Percentiles rank a stretch among this genome's conserved stretches.
Conservation (phyloP, 2,329 filamentous ascomycete genomes). For the Calonectria henricotiae region DNA sequence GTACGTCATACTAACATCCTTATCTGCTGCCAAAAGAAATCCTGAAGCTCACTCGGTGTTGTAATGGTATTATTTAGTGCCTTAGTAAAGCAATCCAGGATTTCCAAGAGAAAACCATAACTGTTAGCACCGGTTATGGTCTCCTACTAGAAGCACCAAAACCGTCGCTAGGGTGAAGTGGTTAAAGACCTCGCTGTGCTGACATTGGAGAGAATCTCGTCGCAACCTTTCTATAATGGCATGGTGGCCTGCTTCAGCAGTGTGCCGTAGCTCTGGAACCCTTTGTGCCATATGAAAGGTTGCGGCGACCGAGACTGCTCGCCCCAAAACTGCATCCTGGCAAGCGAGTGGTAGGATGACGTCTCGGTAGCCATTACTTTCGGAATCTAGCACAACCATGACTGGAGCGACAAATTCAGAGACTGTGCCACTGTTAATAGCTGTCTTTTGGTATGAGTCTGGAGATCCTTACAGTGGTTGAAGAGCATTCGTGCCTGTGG, state of each 20-base stretch:
- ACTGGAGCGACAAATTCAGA: slow-evolving; percentile 58
- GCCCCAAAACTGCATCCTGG: slow-evolving; percentile 56
- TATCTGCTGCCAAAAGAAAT: slow-evolving; percentile 55
- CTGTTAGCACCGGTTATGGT: slow-evolving; percentile 61
- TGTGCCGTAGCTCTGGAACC: slow-evolving; percentile 52
- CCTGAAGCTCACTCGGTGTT: slow-evolving; percentile 41
- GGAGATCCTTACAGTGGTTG: slow-evolving; percentile 53
- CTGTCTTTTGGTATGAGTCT: fast-evolving
- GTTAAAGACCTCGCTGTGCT: slow-evolving; percentile 56
- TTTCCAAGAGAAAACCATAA: slow-evolving; percentile 57
- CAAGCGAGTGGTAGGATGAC: slow-evolving; percentile 60
- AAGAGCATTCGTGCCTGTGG: slow-evolving; percentile 57
- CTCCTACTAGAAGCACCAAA: slow-evolving; percentile 60
- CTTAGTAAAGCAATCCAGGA: slow-evolving; percentile 55
- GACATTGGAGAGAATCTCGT: slow-evolving; percentile 52
- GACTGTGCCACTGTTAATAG: slow-evolving; percentile 47
- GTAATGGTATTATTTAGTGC: slow-evolving; percentile 43
- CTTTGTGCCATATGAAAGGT: slow-evolving; percentile 59
- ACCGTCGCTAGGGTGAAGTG: slow-evolving; percentile 59
- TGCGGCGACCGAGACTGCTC: slow-evolving; percentile 60
- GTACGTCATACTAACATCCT: slow-evolving; percentile 50
- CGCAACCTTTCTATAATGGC: slow-evolving; percentile 58
- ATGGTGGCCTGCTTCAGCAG: slow-evolving; percentile 57
- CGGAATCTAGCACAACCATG: slow-evolving; percentile 60
- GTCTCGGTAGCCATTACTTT: slow-evolving; percentile 59